Evolutionary conservation across 768 basidiomycete species (phyloP), one percentile per base, ranked within the genome.

Genomic region (Hericium alpestre): DNA sequence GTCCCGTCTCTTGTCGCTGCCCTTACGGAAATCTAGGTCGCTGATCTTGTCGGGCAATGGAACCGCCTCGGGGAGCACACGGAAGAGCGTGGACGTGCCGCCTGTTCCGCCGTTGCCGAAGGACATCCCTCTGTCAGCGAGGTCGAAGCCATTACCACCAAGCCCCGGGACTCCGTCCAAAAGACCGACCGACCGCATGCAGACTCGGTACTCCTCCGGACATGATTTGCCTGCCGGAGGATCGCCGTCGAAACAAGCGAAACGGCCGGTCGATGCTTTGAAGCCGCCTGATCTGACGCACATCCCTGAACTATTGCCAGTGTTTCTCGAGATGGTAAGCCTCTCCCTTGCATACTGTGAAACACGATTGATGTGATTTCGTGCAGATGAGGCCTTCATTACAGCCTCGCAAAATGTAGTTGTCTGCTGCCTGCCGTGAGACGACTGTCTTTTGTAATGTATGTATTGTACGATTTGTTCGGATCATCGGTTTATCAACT

Each of bases 321-420:
- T 98, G 25, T 97, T 98, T 68, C 79, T 87, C 47, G 96, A 98
- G 73, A 83, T 97, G 79, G 93, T 96, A 59, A 66, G 83, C 72
- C 48, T 37, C 56, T 38, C 52, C 51, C 27, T 46, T 41, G 27
- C 16, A 53, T 15, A 18, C 12, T 11, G 16, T 49, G 25, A 18
- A 12, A 3, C 18, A 49, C 10, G 9, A 20, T 13, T 18, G 12
- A 37, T 32, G 32, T 32, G 51, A 5, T 15, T 4, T 38, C 25
- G 7, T 38, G 10, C 23, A 62, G 61, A 56, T 62, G 55, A 59
- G 59, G 9, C 59, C 61, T 18, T 56, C 50, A 8, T 8, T 62
- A 52, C 51, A 52, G 25, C 57, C 54, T 25, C 56, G 52, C 27
- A n/a, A 47, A 13, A 41, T 27, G 38, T 53, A 27, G 15, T 39